Evolutionary conservation across 345 rosid species (phyloP).

Genomic region (Linum lewisii): DNA sequence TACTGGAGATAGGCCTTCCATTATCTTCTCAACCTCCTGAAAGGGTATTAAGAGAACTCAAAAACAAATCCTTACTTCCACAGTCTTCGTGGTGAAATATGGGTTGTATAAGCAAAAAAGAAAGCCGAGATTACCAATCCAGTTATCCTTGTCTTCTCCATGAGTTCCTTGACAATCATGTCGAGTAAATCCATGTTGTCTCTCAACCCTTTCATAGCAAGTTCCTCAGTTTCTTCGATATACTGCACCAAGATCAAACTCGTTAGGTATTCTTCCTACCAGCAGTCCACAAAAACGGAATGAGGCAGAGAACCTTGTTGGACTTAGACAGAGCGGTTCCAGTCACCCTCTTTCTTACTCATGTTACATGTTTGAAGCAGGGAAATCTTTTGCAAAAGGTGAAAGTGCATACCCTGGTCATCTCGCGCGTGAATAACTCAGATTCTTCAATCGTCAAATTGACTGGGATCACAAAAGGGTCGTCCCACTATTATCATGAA

Average conservation of each 20-base stretch:
- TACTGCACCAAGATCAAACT: constrained; percentile 47
- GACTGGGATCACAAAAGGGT: constrained; percentile 75
- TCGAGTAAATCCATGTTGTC: constrained; percentile 68
- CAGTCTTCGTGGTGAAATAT: neutral
- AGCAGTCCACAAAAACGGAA: neutral
- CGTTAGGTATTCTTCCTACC: neutral
- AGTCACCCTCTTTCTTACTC: too few relatives aligned
- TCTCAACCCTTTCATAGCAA: constrained; percentile 71
- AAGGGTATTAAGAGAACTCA: constrained; percentile 10
- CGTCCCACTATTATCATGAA: constrained; percentile 65
- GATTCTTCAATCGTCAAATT: constrained; percentile 83
- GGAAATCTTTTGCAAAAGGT: too few relatives aligned
- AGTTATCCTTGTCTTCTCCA: constrained; percentile 76
- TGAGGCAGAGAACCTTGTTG: too few relatives aligned
- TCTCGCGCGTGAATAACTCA: constrained; percentile 84
- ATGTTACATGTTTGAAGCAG: too few relatives aligned
- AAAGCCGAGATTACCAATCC: constrained; percentile 57
- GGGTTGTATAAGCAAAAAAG: neutral
- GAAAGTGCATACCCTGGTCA: constrained; percentile 57
- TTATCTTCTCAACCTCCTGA: constrained; percentile 73
- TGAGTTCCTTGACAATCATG: constrained; percentile 50
- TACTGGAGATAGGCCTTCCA: constrained; percentile 51
- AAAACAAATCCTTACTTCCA: neutral
- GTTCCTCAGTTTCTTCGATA: constrained; percentile 88
- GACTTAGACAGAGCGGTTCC: too few relatives aligned